A percentile compares a stretch with the other conserved stretches of the same genome.
Evolutionary conservation across 2,329 filamentous ascomycete species (phyloP).

Genomic region (Zymoseptoria ardabiliae): DNA sequence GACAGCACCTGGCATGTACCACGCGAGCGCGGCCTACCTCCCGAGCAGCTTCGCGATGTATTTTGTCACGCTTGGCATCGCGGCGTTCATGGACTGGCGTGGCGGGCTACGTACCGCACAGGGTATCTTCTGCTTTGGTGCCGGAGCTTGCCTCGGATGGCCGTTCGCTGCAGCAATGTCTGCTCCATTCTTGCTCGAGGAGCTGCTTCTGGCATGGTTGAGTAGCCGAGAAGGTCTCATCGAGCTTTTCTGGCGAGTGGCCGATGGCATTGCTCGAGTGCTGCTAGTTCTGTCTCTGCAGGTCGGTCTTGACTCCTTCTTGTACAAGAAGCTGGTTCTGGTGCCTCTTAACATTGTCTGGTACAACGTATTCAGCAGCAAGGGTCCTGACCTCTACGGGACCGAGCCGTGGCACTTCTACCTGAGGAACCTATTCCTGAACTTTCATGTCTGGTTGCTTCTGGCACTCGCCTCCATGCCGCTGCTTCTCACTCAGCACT

Average conservation of each 20-base stretch:
- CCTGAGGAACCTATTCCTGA: slow-evolving; percentile 78
- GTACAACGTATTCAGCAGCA: slow-evolving; percentile 87
- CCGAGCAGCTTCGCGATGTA: slow-evolving; percentile 98
- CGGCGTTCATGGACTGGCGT: slow-evolving; percentile 85
- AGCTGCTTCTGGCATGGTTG: slow-evolving; percentile 50
- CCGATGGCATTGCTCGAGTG: slow-evolving; percentile 60
- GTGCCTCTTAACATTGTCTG: slow-evolving; percentile 89
- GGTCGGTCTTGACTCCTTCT: slow-evolving; percentile 67
- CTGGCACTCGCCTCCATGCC: slow-evolving; percentile 70
- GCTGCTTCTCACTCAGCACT: slow-evolving; percentile 65
- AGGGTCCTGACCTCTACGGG: slow-evolving; percentile 81
- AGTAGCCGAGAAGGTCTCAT: slow-evolving; percentile 35
- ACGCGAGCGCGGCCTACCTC: slow-evolving; percentile 77
- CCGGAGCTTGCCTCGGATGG: slow-evolving; percentile 84
- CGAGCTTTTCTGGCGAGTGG: slow-evolving; percentile 54
- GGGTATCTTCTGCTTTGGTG: slow-evolving; percentile 85
- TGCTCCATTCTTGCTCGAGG: slow-evolving; percentile 73
- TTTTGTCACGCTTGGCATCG: slow-evolving; percentile 73
- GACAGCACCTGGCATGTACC: slow-evolving; percentile 85
- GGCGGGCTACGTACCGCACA: slow-evolving; percentile 70
- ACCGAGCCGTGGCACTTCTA: slow-evolving; percentile 98
- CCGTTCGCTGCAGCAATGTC: slow-evolving; percentile 83
- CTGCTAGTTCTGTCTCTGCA: slow-evolving; percentile 63
- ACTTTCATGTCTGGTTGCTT: slow-evolving; percentile 93
- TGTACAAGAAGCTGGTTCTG: slow-evolving; percentile 70